Conservation (phyloP, 2,329 filamentous ascomycete species). For the Botrytis hyacinthi region DNA sequence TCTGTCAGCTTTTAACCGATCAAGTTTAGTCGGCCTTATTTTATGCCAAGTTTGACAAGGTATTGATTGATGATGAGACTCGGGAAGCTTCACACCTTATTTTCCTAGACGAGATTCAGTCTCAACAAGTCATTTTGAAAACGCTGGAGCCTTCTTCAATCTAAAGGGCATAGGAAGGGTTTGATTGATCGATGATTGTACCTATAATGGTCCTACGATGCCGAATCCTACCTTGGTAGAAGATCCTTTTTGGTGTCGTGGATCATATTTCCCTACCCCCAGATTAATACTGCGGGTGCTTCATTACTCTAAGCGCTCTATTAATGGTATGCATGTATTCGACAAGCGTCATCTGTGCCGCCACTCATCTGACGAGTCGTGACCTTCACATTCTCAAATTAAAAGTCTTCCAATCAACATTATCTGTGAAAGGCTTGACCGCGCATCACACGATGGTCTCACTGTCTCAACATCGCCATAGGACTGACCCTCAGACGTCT, state of each 20-base stretch:
- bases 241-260: background rate
- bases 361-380: slow-evolving; percentile 9
- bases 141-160: background rate
- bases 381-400: background rate
- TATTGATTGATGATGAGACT: slow-evolving; percentile 14
- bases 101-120: slow-evolving; percentile 15
- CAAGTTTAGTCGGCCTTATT: background rate
- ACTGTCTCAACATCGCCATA: slow-evolving; percentile 13
- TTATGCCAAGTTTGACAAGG: slow-evolving; percentile 8
- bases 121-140: slow-evolving; percentile 1
- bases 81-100: slow-evolving; percentile 18
- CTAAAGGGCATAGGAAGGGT: background rate
- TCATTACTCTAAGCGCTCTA: slow-evolving; percentile 5
- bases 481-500: slow-evolving; percentile 10
- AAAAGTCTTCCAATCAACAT: slow-evolving; percentile 3
- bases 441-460: background rate
- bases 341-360: slow-evolving; percentile 1
- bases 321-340: background rate
- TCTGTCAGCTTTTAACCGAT: background rate
- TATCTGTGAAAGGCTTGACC: background rate
- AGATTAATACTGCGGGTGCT: background rate
- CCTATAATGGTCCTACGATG: background rate
- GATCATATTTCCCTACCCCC: background rate
- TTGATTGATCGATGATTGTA: background rate
- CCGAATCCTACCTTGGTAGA: background rate